These are phyloP conservation scores for Trichoderma gamsii DNA, from an alignment of 495 filamentous ascomycete species.

Conservation along the genomic window DNA sequence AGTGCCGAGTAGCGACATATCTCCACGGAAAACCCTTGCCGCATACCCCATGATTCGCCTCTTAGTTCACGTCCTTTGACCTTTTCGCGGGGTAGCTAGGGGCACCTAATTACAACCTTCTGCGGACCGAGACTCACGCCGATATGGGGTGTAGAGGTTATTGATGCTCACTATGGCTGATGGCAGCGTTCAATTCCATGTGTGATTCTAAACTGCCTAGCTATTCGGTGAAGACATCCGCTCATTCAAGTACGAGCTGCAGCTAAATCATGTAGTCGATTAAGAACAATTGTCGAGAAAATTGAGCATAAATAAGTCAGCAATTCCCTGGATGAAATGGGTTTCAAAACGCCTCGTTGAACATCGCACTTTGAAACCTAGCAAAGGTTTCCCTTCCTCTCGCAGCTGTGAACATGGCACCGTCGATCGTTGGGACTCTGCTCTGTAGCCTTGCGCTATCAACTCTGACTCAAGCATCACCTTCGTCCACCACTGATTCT, in stretches of 20 bases:
- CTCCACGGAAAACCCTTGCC: not conserved
- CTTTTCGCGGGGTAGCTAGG: not conserved
- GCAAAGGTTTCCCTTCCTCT: not conserved
- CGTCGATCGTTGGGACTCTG: not conserved
- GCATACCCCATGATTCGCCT: not conserved
- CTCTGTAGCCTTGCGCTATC: constrained; percentile 1
- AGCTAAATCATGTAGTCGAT: not conserved
- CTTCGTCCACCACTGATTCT: not conserved
- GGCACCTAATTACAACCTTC: not conserved
- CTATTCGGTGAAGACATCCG: not conserved
- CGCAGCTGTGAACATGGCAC: not conserved
- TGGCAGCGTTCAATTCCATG: not conserved
- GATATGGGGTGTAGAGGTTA: not conserved
- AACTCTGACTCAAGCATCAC: not conserved
- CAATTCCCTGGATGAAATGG: not conserved
- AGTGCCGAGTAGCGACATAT: not conserved
- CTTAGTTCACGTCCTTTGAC: not conserved
- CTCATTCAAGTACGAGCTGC: not conserved
- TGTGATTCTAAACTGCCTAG: not conserved
- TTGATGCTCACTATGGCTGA: not conserved
- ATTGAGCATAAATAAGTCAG: not conserved
- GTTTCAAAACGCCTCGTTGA: not conserved
- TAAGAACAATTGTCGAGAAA: not conserved
- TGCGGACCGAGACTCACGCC: not conserved
- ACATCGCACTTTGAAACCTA: not conserved